Base-by-base conservation (phyloP, 2,329 filamentous ascomycete genomes). In the Cadophora luteo-olivacea region DNA sequence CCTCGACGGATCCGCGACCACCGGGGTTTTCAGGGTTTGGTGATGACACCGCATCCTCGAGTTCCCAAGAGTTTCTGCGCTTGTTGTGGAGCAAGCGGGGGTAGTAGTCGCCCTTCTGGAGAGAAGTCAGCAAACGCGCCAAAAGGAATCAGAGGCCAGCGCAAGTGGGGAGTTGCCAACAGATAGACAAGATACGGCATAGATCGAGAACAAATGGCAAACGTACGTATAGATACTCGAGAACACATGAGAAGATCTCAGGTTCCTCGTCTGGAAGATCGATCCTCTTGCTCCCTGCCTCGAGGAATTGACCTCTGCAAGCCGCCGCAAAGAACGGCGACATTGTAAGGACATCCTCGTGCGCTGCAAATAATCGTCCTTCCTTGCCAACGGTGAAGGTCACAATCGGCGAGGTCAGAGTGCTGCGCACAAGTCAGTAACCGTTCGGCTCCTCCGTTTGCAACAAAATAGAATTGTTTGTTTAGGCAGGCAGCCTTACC, bases 311-410 rank as follows among this genome's bases (percentile, higher is more conserved):
- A 78, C 87, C 88, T 77, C 88, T 89, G 77, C 93, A 87, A 75
- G 89, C 87, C 77, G 87, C 85, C 75, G 89, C 86, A 81, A 97
- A 97, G 82, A 92, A 97, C 74, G 93, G 91, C 79, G 93, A 95
- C 81, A 92, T 89, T 78, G 88, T 89, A 73, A 97, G 89, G 77
- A 97, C 91, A 82, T 97, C 92, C 85, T 97, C 93, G 82, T 97
- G 94, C 78, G 94, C 94, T 76, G 94, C 94, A 85, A 97, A 97
- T 80, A 97, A 86, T 77, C 94, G 92, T 79, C 92, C 91, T 78
- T 97, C 94, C 76, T 83, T 84, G 75, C 94, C 94, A 78, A 97
- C 90, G 74, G 92, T 89, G 75, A 97, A 85, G 69, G 94, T 97
- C 81, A 97, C 86, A 81, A 97, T 97, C 78, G 94, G 91, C 70